Conservation (phyloP, 495 filamentous ascomycete species). For the Aspergillus bertholletiae region DNA sequence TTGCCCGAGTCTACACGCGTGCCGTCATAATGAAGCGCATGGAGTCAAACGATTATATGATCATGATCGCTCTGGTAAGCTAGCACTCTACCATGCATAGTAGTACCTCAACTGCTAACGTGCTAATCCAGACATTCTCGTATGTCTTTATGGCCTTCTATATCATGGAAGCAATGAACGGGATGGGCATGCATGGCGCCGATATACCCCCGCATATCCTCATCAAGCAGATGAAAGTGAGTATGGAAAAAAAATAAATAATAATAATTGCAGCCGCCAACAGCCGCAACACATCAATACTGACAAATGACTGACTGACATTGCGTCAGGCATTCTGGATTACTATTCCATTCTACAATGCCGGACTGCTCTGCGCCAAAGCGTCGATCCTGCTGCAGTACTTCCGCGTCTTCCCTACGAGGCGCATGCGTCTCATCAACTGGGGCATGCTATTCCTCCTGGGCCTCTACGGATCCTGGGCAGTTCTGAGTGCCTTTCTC, state of each 20-base stretch:
- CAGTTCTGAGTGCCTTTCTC: constrained; percentile 40
- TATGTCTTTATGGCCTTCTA: constrained; percentile 40
- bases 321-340: constrained; percentile 38
- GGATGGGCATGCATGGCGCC: constrained; percentile 39
- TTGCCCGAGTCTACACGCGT: constrained; percentile 36
- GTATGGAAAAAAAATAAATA: background rate
- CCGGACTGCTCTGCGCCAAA: constrained; percentile 48
- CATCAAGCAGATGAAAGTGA: constrained; percentile 38
- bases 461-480: constrained; percentile 38
- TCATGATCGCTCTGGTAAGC: constrained; percentile 36
- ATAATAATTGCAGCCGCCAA: background rate
- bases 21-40: constrained; percentile 31
- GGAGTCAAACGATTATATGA: constrained; percentile 44
- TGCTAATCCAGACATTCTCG: constrained; percentile 24
- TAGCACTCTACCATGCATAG: background rate
- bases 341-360: constrained; percentile 47
- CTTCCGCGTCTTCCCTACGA: constrained; percentile 43
- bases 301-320: background rate
- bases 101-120: background rate
- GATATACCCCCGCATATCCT: constrained; percentile 32
- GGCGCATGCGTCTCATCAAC: constrained; percentile 36
- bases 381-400: constrained; percentile 49
- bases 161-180: constrained; percentile 35
- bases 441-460: constrained; percentile 41
- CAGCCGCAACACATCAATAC: background rate